phyloP scores from a whole-genome alignment of 2,329 filamentous ascomycete genomes.

The Microsporum audouinii region DNA sequence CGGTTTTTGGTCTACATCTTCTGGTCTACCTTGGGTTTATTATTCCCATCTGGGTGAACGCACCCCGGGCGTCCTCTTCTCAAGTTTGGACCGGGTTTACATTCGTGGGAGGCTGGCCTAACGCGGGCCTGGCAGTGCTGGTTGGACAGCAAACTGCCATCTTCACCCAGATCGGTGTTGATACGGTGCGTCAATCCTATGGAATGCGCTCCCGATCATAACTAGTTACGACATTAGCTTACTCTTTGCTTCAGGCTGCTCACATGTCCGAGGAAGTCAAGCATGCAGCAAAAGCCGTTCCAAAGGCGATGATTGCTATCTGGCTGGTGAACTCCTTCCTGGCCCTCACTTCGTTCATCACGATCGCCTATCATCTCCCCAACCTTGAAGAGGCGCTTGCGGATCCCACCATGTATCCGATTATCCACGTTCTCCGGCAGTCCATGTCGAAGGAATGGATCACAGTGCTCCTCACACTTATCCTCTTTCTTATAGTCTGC shows the following conservation, averaged over 20 bases:
- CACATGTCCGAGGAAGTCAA: constrained; percentile 40
- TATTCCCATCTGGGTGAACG: constrained; percentile 26
- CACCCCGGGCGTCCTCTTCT: constrained; percentile 15
- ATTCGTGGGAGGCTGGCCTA: constrained; percentile 28
- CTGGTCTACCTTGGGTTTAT: constrained; percentile 35
- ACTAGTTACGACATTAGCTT: neutral
- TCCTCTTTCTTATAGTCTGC: constrained; percentile 30
- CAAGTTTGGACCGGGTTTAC: constrained; percentile 29
- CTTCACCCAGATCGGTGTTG: constrained; percentile 22
- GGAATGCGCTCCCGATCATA: neutral
- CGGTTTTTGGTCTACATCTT: constrained; percentile 40
- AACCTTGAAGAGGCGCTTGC: constrained; percentile 30
- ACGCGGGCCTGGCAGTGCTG: constrained; percentile 27
- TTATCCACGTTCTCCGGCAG: constrained; percentile 41
- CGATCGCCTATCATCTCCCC: constrained; percentile 35
- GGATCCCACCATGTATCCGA: constrained; percentile 36
- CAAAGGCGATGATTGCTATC: constrained; percentile 37
- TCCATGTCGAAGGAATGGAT: constrained; percentile 36
- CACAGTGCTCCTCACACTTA: constrained; percentile 37
- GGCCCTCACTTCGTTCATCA: constrained; percentile 31
- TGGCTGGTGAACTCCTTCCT: constrained; percentile 38
- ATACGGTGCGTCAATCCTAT: constrained; percentile 14
- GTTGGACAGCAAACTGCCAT: constrained; percentile 25
- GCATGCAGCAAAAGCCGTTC: constrained; percentile 37
- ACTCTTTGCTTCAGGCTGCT: constrained; percentile 6